Evolutionary conservation across 1,139 yeast genomes (phyloP).

Genomic region (Blastobotrys capitulatus): DNA sequence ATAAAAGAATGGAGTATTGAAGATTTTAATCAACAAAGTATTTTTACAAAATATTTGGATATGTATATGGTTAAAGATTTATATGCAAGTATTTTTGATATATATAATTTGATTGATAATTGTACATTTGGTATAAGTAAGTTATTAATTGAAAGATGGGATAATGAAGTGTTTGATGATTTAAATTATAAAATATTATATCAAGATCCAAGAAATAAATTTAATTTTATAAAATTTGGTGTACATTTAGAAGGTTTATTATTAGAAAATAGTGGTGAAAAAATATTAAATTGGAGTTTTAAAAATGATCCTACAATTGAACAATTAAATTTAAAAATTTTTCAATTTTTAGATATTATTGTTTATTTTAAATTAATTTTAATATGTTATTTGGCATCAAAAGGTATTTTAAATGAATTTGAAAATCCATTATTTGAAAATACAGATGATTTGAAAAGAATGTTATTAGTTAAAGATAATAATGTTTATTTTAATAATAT

Average conservation of each 20-base stretch:
- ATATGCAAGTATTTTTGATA: neutral
- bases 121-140: neutral
- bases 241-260: neutral
- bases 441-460: neutral
- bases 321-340: neutral
- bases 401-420: too few relatives aligned
- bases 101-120: neutral
- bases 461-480: neutral
- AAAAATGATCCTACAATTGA: too few relatives aligned
- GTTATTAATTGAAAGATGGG: neutral
- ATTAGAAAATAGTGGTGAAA: neutral
- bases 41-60: neutral
- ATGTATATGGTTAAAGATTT: neutral
- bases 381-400: neutral
- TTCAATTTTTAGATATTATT: neutral
- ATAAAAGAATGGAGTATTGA: neutral
- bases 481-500: neutral
- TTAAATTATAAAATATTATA: too few relatives aligned
- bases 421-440: neutral
- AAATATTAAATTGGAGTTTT: neutral
- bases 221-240: too few relatives aligned
- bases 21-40: too few relatives aligned
- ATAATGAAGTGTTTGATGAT: neutral
- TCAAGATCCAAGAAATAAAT: neutral
- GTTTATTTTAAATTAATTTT: too few relatives aligned